A percentile compares a stretch with the other conserved stretches of the same genome.
Conservation (phyloP, 2,329 filamentous ascomycete species). For the Colletotrichum incanum region DNA sequence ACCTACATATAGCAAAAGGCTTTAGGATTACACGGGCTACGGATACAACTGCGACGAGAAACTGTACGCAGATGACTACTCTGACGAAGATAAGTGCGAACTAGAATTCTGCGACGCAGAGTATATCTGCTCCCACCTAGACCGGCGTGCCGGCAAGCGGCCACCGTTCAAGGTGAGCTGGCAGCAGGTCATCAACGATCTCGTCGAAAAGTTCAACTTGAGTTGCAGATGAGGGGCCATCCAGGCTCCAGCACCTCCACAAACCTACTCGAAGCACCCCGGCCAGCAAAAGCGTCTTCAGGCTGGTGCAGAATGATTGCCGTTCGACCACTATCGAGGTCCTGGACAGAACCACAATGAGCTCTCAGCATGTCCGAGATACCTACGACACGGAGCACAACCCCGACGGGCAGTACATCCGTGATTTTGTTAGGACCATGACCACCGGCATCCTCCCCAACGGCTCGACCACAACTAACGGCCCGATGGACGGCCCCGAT, state of each 20-base stretch:
- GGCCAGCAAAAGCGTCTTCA: constrained; percentile 1
- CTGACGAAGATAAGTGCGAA: constrained; percentile 1
- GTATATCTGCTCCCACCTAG: not conserved
- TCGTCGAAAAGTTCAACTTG: constrained; percentile 1
- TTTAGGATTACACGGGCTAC: not conserved
- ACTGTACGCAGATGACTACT: not conserved
- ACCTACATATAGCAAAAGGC: not conserved
- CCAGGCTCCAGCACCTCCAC: constrained; percentile 19
- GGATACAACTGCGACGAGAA: not conserved
- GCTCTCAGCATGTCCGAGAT: not conserved
- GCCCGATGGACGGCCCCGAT: not conserved
- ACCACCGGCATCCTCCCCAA: constrained; percentile 9
- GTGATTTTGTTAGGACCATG: constrained; percentile 13
- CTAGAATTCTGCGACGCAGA: constrained; percentile 4
- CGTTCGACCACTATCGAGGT: constrained; percentile 15
- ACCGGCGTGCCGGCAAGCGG: not conserved
- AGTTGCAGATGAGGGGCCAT: constrained; percentile 1
- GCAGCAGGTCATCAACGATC: not conserved
- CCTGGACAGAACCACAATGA: constrained; percentile 7
- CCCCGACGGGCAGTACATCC: constrained; percentile 10
- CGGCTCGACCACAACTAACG: not conserved
- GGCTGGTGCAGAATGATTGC: constrained; percentile 6
- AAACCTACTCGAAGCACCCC: constrained; percentile 1
- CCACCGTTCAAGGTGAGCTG: constrained; percentile 1
- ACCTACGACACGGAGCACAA: constrained; percentile 22